Evolutionary conservation across 306 rosid genomes (phyloP).

Genomic region (Lotus japonicus): DNA sequence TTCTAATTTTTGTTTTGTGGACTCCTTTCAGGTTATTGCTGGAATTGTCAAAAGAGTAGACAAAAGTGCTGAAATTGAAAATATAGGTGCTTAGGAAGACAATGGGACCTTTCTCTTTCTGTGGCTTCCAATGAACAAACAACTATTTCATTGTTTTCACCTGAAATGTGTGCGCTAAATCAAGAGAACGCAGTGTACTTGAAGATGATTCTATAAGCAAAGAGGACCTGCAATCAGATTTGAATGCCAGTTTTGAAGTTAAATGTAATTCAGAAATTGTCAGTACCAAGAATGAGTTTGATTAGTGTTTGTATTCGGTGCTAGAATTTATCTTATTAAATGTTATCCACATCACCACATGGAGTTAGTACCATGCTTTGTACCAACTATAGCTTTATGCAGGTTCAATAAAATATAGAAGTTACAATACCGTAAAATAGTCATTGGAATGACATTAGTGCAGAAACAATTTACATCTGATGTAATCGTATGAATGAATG

Average conservation of each 20-base stretch:
- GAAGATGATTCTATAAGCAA: neutral
- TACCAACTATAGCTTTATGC: no score
- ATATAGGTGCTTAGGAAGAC: constrained; percentile 56
- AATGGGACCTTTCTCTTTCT: neutral
- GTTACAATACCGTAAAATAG: neutral
- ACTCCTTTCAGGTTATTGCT: constrained; percentile 67
- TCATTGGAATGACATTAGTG: neutral
- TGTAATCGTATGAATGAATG: no score
- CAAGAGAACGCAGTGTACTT: neutral
- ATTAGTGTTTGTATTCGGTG: neutral
- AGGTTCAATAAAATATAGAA: constrained; percentile 4
- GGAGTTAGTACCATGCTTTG: neutral
- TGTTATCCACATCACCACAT: neutral
- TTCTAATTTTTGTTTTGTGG: neutral
- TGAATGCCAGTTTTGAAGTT: constrained; percentile 23
- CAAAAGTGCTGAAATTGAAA: constrained; percentile 70
- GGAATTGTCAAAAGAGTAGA: constrained; percentile 89
- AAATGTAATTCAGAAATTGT: constrained; percentile 3
- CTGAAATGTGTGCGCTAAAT: neutral
- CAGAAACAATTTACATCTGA: no score
- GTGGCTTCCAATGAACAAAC: neutral
- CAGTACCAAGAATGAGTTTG: neutral
- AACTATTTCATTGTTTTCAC: neutral
- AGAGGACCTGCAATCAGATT: constrained; percentile 17
- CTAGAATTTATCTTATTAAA: neutral